Evolutionary conservation across 1,284 basidiomycete genomes (phyloP), one percentile per base, ranked within the genome.

Genomic region (Hemileia vastatrix): DNA sequence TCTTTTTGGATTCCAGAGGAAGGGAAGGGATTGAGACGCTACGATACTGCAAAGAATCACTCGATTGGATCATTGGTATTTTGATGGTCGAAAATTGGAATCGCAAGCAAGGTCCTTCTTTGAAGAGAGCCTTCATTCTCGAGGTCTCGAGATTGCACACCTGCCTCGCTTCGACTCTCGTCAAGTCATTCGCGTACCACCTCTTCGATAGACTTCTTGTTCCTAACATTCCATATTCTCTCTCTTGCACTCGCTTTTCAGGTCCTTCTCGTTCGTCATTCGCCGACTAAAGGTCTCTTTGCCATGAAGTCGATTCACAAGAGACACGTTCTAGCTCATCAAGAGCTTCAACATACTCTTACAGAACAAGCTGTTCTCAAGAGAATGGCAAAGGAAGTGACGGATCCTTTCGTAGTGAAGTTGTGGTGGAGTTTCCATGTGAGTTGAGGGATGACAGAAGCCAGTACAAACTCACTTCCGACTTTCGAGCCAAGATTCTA

Each of bases 301-400:
- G 93, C 93, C 31, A 83, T 96, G 79, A 97, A 97, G 79, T 91
- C 91, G 3, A 94, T 97, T 77, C 93, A 90, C 64, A 97, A 96
- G 78, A 83, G 90, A 2, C 90, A 95, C 76, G 93, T 96, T 27
- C 80, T 96, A 52, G 90, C 90, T 1, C 90, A 96, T 73, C 90
- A 93, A 76, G 93, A 97, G 77, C 79, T 96, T 58, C 86, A 88
- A 71, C 93, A 96, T 78, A 96, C 92, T 1, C 80, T 95, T 61
- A 92, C 92, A 1, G 93, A 97, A 77, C 90, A 95, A 76, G 85
- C 87, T 6, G 91, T 97, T 21, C 78, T 97, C 71, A 91, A 88
- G 77, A 82, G 88, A 57, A 93, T 96, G 86, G n/a, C n/a, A n/a
- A n/a, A n/a, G n/a, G 76, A 77, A 50, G 57, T 65, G 23, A 52